phyloP scores from a whole-genome alignment of 306 rosid species.

The cucumber (Cucumis sativus) region Cucumber_9930_V3 NC_026658.2:5351501-5352000 shows the following conservation, averaged over 20 bases:
- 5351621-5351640: not conserved
- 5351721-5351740: not conserved
- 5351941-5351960: not conserved
- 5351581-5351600: no score
- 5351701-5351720: not conserved
- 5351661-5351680: not conserved
- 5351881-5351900: not conserved
- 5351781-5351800: not conserved
- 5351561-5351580: not conserved
- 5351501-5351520: not conserved
- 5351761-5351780: not conserved
- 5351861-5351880: not conserved
- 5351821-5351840: not conserved
- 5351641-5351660: not conserved
- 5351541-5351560: not conserved
- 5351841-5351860: not conserved
- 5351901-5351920: not conserved
- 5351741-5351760: not conserved
- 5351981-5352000: not conserved
- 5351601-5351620: not conserved
- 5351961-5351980: not conserved
- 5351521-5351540: not conserved
- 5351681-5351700: not conserved
- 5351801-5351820: not conserved
- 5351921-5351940: not conserved